These are phyloP conservation scores for Entamoeba invadens DNA, from an alignment of 208 protist genomes.

Conservation along the genomic window DNA sequence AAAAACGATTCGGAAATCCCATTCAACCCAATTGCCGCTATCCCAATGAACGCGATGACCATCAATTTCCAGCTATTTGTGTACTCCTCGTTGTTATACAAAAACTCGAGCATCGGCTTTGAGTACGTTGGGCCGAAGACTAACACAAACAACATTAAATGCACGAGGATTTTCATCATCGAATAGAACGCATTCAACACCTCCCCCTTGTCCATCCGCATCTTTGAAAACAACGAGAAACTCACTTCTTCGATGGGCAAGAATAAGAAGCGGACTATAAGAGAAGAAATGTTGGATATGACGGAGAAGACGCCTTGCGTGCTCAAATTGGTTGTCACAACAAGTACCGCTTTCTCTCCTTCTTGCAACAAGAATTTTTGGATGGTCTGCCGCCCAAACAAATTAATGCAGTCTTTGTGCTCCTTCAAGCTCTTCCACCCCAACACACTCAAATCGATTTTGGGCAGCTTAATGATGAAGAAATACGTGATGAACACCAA, in stretches of 20 bases:
- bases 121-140: not conserved
- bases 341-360: not conserved
- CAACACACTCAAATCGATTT: not conserved
- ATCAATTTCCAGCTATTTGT: not conserved
- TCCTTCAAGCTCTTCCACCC: not conserved
- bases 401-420: not conserved
- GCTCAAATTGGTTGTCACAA: not conserved
- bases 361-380: not conserved
- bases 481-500: not conserved
- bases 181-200: not conserved
- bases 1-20: not conserved
- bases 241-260: not conserved
- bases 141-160: not conserved
- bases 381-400: not conserved
- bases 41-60: not conserved
- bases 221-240: not conserved
- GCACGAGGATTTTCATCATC: not conserved
- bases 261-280: not conserved
- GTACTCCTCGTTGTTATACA: not conserved
- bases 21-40: not conserved
- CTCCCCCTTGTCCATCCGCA: not conserved
- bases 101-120: not conserved
- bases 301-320: not conserved
- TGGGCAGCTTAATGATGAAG: not conserved
- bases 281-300: not conserved